Evolutionary conservation across 108 stramenopile species (phyloP), one percentile per base, ranked within the genome.

Genomic region (Nannochloropsis oceanica): DNA sequence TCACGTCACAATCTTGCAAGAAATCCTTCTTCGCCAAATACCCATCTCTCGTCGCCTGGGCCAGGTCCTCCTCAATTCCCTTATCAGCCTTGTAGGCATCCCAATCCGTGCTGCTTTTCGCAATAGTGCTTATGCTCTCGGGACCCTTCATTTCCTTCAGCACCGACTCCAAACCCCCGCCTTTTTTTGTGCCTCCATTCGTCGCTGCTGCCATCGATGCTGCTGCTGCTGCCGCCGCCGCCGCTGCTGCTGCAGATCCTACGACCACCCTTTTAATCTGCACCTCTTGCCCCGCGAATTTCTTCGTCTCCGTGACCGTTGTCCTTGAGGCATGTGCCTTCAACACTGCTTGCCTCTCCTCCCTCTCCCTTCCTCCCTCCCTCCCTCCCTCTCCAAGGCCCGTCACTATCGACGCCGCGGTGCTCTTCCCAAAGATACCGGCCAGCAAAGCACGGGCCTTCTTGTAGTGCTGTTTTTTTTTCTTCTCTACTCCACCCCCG

Each of bases 21-120:
- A 81, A 81, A 81, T 81, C 80, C 7, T 81, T 81, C 80, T 81
- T 81, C 8, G 25, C 0, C 80, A 81, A 10, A 42, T 86, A 87
- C 20, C 86, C 86, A 9, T 87, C 86, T 8, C 84, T 84, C 24
- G 86, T 79, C 22, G 86, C 83, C 7, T 43, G 27, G 2, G 25
- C 26, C 25, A 82, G 42, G 3, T 87, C 86, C 44, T 87, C 86
- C 13, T 22, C 86, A 13, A 87, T 18, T 1, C 86, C 86, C 42
- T 42, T 42, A 25, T 87, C 27, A 13, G 82, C 83, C 82, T 87
- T 87, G 86, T 26, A 87, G 24, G n/a, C 26, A 20, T 87, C 86
- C 86, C 86, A 87, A 8, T 87, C 86, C 14, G 26, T 22, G 5
- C 25, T n/a, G 26, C 83, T 84, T 9, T 87, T 87, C 7, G 86